A percentile compares a stretch with the other conserved stretches of the same genome.
Conservation (phyloP, 2,329 filamentous ascomycete species). For the Alternaria sp. region DNA sequence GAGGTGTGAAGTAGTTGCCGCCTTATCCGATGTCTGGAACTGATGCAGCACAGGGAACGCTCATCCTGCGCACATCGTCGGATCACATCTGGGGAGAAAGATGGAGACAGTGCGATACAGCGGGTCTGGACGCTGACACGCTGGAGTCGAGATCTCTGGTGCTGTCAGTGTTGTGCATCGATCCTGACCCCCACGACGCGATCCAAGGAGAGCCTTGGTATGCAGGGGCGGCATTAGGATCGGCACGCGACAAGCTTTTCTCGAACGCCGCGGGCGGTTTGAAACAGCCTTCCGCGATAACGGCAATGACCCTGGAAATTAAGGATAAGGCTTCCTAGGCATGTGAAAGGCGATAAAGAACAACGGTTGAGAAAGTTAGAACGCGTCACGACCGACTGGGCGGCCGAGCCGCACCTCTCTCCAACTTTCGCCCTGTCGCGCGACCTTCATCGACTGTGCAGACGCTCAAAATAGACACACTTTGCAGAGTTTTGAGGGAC, state of each 20-base stretch:
- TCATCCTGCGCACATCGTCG: constrained; percentile 2
- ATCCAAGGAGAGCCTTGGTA: constrained; percentile 9
- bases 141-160: constrained; percentile 4
- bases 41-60: constrained; percentile 1
- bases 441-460: background rate
- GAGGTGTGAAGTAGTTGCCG: background rate
- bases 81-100: constrained; percentile 15
- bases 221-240: constrained; percentile 24
- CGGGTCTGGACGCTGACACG: constrained; percentile 11
- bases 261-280: constrained; percentile 7
- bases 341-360: background rate
- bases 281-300: constrained; percentile 20
- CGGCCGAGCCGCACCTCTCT: background rate
- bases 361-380: background rate
- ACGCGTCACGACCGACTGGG: background rate
- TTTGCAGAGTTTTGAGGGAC: background rate
- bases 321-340: constrained; percentile 7
- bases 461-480: background rate
- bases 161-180: constrained; percentile 3
- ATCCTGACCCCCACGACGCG: constrained; percentile 16
- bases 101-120: constrained; percentile 13
- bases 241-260: constrained; percentile 16
- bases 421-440: background rate
- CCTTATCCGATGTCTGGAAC: background rate
- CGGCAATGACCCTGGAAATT: constrained; percentile 8